phyloP scores from a whole-genome alignment of 768 basidiomycete genomes.

The Suillus hirtellus region DNA sequence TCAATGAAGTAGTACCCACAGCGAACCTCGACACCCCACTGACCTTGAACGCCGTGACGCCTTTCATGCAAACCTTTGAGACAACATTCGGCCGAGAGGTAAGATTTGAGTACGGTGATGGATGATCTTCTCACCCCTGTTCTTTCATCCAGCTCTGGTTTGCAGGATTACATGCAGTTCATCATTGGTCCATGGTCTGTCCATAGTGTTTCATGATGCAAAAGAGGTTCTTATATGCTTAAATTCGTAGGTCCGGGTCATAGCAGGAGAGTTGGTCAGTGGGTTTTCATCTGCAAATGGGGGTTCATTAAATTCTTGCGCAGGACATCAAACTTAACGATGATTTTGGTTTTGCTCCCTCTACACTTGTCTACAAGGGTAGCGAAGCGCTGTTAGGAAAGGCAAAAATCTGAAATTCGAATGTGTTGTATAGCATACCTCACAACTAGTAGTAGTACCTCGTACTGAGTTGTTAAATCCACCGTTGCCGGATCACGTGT shows the following conservation, averaged over 20 bases:
- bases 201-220: constrained; percentile 1
- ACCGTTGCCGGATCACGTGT: constrained; percentile 1
- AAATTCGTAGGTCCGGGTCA: constrained; percentile 67
- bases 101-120: constrained; percentile 13
- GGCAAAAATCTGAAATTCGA: constrained; percentile 51
- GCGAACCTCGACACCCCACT: constrained; percentile 56
- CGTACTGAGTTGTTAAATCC: not conserved
- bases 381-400: constrained; percentile 63
- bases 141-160: constrained; percentile 71
- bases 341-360: constrained; percentile 86
- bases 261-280: constrained; percentile 79
- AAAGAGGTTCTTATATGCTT: constrained; percentile 11
- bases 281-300: constrained; percentile 7
- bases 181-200: constrained; percentile 88
- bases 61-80: constrained; percentile 69
- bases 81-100: constrained; percentile 87
- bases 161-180: constrained; percentile 80
- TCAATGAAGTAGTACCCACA: constrained; percentile 52
- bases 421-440: constrained; percentile 5
- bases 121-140: constrained; percentile 11
- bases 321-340: constrained; percentile 69
- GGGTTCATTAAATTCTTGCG: constrained; percentile 15
- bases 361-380: constrained; percentile 77
- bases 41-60: constrained; percentile 79
- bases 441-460: not conserved